Evolutionary conservation across 2,329 filamentous ascomycete genomes (phyloP).

Genomic region (Mollisiaceae sp.): DNA sequence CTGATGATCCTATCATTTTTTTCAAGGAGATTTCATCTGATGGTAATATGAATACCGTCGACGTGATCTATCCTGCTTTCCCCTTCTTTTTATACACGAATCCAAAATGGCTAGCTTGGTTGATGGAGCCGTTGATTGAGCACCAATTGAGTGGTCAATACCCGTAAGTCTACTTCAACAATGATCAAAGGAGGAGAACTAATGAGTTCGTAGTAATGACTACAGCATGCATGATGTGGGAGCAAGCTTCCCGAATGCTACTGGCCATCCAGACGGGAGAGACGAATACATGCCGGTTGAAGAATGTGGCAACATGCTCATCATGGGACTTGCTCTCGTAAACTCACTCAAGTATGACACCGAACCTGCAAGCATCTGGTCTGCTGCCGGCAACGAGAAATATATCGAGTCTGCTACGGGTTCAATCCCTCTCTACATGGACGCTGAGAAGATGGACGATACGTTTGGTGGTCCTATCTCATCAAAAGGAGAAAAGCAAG

Average conservation of each 20-base stretch:
- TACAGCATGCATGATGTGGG: slow-evolving; percentile 82
- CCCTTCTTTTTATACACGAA: slow-evolving; percentile 89
- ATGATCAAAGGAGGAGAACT: neutral
- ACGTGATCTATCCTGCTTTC: slow-evolving; percentile 86
- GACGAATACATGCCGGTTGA: slow-evolving; percentile 73
- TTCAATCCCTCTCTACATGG: slow-evolving; percentile 44
- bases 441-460: slow-evolving; percentile 63
- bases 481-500: slow-evolving; percentile 58
- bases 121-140: slow-evolving; percentile 80
- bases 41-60: slow-evolving; percentile 84
- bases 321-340: slow-evolving; percentile 75
- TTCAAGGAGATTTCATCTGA: slow-evolving; percentile 87
- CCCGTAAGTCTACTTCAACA: slow-evolving; percentile 49
- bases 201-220: slow-evolving; percentile 55
- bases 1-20: slow-evolving; percentile 75
- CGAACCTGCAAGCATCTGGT: slow-evolving; percentile 63
- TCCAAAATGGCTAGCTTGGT: slow-evolving; percentile 78
- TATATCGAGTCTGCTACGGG: slow-evolving; percentile 35
- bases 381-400: slow-evolving; percentile 46
- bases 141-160: slow-evolving; percentile 84
- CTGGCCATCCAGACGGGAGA: slow-evolving; percentile 67
- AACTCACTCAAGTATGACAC: slow-evolving; percentile 73
- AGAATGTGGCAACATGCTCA: slow-evolving; percentile 71
- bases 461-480: slow-evolving; percentile 59
- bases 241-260: slow-evolving; percentile 75